phyloP scores from a whole-genome alignment of 352 stramenopile species.

The Pilasporangium apinafurcum region DNA sequence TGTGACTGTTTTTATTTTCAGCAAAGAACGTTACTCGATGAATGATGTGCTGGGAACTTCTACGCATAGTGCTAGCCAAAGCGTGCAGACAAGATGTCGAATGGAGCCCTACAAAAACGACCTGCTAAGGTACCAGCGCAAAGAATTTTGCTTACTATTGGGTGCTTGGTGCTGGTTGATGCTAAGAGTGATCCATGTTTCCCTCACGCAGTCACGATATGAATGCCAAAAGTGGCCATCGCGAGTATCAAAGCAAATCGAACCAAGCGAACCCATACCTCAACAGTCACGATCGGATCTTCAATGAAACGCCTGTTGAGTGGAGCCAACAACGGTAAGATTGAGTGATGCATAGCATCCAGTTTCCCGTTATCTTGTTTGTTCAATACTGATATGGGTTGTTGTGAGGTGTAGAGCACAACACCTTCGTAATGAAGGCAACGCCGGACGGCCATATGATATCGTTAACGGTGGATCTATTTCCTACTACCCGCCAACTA shows the following conservation, averaged over 20 bases:
- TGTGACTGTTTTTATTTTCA: not conserved
- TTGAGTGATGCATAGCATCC: not conserved
- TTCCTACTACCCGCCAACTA: constrained; percentile 49
- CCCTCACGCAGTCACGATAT: constrained; percentile 23
- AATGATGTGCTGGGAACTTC: constrained; percentile 35
- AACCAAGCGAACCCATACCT: constrained; percentile 30
- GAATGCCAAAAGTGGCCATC: constrained; percentile 16
- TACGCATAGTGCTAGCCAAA: not conserved
- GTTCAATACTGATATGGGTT: not conserved
- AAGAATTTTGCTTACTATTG: not conserved
- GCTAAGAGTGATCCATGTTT: too few species aligned
- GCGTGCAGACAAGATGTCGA: constrained; percentile 5
- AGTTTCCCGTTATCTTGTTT: not conserved
- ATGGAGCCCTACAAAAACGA: constrained; percentile 40
- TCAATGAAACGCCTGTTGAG: constrained; percentile 56
- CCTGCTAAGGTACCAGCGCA: constrained; percentile 41
- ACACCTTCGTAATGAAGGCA: constrained; percentile 68
- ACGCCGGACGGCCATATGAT: constrained; percentile 47
- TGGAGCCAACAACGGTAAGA: constrained; percentile 48
- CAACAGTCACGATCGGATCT: constrained; percentile 53
- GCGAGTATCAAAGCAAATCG: constrained; percentile 55
- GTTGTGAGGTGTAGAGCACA: constrained; percentile 38
- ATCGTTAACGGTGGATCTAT: constrained; percentile 62
- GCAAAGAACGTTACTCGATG: constrained; percentile 45
- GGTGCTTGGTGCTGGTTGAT: not conserved